Evolutionary conservation across 1,284 basidiomycete genomes (phyloP), one percentile per base, ranked within the genome.

Genomic region (Boletus austroedulis): DNA sequence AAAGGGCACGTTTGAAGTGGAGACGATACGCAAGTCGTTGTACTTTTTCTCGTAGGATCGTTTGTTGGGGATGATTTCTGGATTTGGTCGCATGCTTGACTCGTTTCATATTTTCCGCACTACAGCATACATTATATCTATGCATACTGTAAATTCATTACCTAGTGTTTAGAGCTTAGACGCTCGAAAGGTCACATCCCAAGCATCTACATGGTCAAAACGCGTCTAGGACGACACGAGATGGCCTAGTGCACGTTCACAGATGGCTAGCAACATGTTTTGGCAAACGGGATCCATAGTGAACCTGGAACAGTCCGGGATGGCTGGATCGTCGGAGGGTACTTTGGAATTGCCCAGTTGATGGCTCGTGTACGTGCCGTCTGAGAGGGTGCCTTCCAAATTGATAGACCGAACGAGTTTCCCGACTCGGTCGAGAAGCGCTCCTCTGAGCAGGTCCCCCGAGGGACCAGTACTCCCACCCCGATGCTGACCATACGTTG

Each of bases 1-100:
- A 70, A 93, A 94, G 77, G 97, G 96, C 59, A 78, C 82, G 57
- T 98, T 99, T 73, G 85, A 95, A 66, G 94, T 99, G 60, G 80
- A 85, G 68, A 82, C 82, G 62, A 95, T 98, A 76, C 87, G 89
- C 70, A 75, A 85, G 50, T 92, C 89, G 44, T 79, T 82, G 48
- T 98, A 97, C 75, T 98, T 98, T 83, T 97, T 96, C 80, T 92
- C 92, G 50, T 94, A 80, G 52, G 23, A 15, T 40, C n/a, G 26
- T 21, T 14, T 29, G 28, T 7, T n/a, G n/a, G n/a, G 12, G 7
- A 38, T 34, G 15, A 19, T 53, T 41, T 48, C 32, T 14, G 7
- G 40, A 5, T 21, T 26, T 24, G 19, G 41, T 44, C 40, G 40
- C 14, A 19, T n/a, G 31, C 19, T 50, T 21, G 40, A 9, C 21